These are phyloP conservation scores for Ehretia macrophylla DNA, from an alignment of 257 asterid species.

Conservation along the genomic window DNA sequence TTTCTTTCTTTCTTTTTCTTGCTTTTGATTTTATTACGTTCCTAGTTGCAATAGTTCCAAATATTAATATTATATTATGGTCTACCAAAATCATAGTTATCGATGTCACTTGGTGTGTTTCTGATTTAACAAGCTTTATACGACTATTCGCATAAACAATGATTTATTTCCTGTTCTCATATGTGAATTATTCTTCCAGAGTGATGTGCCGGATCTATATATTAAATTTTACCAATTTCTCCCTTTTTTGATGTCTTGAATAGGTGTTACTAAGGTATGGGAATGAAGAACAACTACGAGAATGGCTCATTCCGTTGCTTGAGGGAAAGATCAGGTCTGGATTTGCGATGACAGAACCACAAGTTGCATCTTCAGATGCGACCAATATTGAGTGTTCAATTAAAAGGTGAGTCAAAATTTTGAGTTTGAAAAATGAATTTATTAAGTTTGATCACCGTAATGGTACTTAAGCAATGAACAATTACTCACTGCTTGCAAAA, in stretches of 20 bases:
- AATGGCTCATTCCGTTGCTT: constrained; percentile 91
- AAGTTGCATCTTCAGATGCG: constrained; percentile 97
- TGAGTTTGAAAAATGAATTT: background rate
- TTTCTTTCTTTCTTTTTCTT: too few relatives aligned
- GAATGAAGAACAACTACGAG: constrained; percentile 61
- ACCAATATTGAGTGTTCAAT: constrained; percentile 96
- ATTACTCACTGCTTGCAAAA: background rate
- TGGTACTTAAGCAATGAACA: background rate
- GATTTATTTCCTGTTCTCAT: background rate
- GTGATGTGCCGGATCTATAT: background rate
- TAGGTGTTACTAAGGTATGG: constrained; percentile 95
- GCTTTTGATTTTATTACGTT: too few relatives aligned
- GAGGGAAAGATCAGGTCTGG: constrained; percentile 90
- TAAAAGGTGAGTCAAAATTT: constrained; percentile 44
- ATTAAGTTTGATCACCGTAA: background rate
- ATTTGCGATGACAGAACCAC: constrained; percentile 98
- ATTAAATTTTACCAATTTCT: background rate
- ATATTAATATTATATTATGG: too few relatives aligned
- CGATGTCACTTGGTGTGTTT: too few relatives aligned
- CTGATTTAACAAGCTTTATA: too few relatives aligned
- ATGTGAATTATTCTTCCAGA: background rate
- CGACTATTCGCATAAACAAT: too few relatives aligned
- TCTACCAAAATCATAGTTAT: too few relatives aligned
- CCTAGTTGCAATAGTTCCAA: too few relatives aligned
- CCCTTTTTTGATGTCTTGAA: background rate